Base-by-base conservation (phyloP, 768 basidiomycete genomes). In the Saitozyma sp. region DNA sequence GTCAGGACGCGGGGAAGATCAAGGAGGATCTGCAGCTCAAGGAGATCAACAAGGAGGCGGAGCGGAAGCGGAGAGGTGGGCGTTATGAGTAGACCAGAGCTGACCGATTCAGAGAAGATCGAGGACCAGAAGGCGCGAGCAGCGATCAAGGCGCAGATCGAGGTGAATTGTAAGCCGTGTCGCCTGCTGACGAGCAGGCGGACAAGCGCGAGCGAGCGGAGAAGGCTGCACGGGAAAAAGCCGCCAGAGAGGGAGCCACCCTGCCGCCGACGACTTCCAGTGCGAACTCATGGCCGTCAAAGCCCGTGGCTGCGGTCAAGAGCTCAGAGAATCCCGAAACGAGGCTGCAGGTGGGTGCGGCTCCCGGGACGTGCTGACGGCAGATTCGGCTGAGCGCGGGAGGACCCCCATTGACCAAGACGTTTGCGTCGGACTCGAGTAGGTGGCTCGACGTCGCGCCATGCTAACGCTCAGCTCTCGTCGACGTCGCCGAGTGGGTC, bases 101-200 rank as follows among this genome's bases (percentile, higher is more conserved):
- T 43, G 10, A 29, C 5, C 14, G 43, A 7, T 1, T 20, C 72
- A 94, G 95, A 97, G 72, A 98, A 97, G 81, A 74, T 91, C 46
- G 90, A 89, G 56, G 95, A 98, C 54, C 87, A 87, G 10, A 88
- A 87, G 71, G 94, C 92, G 1, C 87, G 83, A 65, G 91, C 90
- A 3, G 89, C 90, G 0, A 83, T 97, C 74, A 92, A 92, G 76
- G 91, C 89, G 0, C 93, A 96, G 78, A 96, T 97, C 67, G 93
- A 94, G 79, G 53, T 42, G n/a, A 9, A 39, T 14, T 19, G 3
- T 17, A 5, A 41, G 8, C 63, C 41, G 40, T 43, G 42, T 50
- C 14, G 40, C 20, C 20, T 55, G 52, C 45, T 67, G 7, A 56
- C 53, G n/a, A 17, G n/a, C 56, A 77, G 75, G 90, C 88, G 0